Percentiles rank a stretch among this genome's conserved stretches.
phyloP scores from a whole-genome alignment of 768 basidiomycete species.

The Naganishia kalamii region DNA sequence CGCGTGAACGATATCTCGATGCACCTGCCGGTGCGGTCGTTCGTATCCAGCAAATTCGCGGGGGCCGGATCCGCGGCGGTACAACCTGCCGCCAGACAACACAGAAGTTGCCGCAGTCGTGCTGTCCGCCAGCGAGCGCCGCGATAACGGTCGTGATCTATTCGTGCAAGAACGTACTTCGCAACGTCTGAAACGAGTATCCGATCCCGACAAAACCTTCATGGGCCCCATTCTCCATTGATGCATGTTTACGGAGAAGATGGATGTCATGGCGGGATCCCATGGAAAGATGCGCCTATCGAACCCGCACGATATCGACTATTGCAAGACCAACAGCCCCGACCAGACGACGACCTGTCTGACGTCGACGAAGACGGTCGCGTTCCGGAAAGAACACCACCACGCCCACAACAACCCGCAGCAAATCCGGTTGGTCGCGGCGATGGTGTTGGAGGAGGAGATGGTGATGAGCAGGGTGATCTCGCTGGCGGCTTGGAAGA shows the following conservation, averaged over 20 bases:
- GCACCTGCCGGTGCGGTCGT: neutral
- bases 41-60: constrained; percentile 15
- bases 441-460: no score
- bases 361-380: no score
- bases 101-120: constrained; percentile 51
- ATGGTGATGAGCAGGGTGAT: no score
- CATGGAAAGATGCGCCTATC: no score
- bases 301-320: no score
- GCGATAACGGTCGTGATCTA: neutral
- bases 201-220: constrained; percentile 48
- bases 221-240: constrained; percentile 49
- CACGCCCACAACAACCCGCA: no score
- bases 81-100: constrained; percentile 51
- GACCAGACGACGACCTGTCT: no score
- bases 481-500: no score
- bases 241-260: constrained; percentile 47
- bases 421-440: no score
- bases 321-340: no score
- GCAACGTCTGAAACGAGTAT: constrained; percentile 43
- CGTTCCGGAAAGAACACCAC: no score
- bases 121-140: constrained; percentile 51
- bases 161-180: constrained; percentile 14
- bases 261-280: neutral
- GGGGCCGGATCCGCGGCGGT: constrained; percentile 44
- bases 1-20: neutral